Evolutionary conservation across 257 asterid species (phyloP).

Genomic region (Solanum boliviense): DNA sequence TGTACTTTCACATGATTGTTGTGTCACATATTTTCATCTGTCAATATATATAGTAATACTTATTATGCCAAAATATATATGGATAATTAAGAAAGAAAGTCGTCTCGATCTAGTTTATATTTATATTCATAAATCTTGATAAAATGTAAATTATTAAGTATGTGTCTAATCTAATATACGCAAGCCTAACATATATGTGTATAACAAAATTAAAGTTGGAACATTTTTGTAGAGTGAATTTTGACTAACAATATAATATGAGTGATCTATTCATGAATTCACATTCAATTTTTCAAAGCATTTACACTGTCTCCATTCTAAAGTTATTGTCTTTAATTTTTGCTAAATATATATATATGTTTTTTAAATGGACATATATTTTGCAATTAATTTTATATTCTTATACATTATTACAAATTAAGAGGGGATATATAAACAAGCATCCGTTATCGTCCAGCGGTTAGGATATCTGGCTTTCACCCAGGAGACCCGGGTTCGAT

Average conservation of each 20-base stretch:
- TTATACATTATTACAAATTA: rapidly evolving
- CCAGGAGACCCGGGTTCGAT: slow-evolving; percentile 97
- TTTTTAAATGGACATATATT: no score
- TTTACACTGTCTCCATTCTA: neutral
- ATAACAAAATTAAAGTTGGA: neutral
- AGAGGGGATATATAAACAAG: neutral
- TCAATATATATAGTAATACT: neutral
- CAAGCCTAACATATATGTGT: neutral
- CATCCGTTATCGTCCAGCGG: slow-evolving; percentile 73
- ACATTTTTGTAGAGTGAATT: neutral
- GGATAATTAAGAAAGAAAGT: neutral
- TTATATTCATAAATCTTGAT: neutral
- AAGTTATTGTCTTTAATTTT: neutral
- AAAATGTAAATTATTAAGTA: neutral
- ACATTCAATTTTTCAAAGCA: neutral
- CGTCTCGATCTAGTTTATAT: neutral
- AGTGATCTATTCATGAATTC: neutral
- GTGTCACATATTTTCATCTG: neutral
- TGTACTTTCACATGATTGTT: neutral
- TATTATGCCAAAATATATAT: neutral
- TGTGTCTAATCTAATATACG: neutral
- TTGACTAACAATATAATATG: neutral
- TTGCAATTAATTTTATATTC: no score
- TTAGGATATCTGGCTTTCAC: slow-evolving; percentile 98
- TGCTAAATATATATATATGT: neutral